Evolutionary conservation across 164 flowering plant genomes (phyloP).

Genomic region (Vitis labrusca): DNA sequence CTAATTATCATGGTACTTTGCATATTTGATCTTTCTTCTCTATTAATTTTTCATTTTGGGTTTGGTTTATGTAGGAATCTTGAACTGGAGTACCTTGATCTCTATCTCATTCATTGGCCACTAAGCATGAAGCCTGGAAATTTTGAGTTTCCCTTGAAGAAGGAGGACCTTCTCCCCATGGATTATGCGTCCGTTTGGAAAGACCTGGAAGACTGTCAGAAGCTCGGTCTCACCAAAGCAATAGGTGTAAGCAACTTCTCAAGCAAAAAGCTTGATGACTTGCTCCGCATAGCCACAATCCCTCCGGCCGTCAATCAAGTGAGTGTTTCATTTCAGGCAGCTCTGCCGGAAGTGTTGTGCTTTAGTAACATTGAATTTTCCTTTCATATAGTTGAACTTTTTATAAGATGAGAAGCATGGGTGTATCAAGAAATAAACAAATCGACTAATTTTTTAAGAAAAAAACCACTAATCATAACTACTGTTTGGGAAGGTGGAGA

Average conservation of each 20-base stretch:
- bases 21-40: not conserved
- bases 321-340: not conserved
- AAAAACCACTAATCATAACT: no score
- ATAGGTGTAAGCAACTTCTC: not conserved
- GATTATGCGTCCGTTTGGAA: not conserved
- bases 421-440: no score
- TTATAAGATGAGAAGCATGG: no score
- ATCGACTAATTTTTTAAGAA: no score
- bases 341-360: no score
- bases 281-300: not conserved
- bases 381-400: no score
- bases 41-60: not conserved
- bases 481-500: no score
- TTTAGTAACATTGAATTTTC: no score
- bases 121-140: not conserved
- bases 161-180: not conserved
- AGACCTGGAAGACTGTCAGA: not conserved
- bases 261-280: not conserved
- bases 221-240: not conserved
- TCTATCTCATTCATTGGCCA: slow-evolving; percentile 1
- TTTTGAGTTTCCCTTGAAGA: not conserved
- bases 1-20: not conserved
- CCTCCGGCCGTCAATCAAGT: slow-evolving; percentile 2
- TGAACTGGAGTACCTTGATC: not conserved
- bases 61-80: not conserved